phyloP scores from a whole-genome alignment of 805 yeast genomes.

The Wickerhamomyces ciferrii region DNA sequence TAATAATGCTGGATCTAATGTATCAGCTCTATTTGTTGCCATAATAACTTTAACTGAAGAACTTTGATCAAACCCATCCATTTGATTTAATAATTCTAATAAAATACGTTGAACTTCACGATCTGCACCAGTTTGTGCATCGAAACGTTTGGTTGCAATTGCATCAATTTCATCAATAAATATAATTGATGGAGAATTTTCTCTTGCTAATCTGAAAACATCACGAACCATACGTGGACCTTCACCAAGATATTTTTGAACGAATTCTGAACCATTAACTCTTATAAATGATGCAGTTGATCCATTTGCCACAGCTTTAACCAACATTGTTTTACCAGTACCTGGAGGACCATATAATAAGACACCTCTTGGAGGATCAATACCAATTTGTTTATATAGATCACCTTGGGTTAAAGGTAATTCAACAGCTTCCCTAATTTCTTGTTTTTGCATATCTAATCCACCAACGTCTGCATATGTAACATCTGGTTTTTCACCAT shows the following conservation, averaged over 20 bases:
- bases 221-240: constrained; percentile 99
- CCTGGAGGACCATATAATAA: constrained; percentile 99
- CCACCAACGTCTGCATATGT: constrained; percentile 99
- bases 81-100: constrained; percentile 92
- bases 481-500: constrained; percentile 87
- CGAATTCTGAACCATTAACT: constrained; percentile 97
- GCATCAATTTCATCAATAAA: constrained; percentile 99
- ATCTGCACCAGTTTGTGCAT: constrained; percentile 99
- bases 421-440: constrained; percentile 97
- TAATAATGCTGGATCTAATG: constrained; percentile 94
- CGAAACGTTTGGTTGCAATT: constrained; percentile 97
- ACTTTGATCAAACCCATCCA: constrained; percentile 98
- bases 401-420: constrained; percentile 95
- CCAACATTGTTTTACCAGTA: constrained; percentile 98
- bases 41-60: constrained; percentile 95
- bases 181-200: constrained; percentile 93
- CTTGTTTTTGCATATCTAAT: constrained; percentile 98
- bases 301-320: constrained; percentile 96
- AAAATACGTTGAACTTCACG: constrained; percentile 98
- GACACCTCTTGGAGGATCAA: constrained; percentile 98
- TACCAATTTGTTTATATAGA: constrained; percentile 94
- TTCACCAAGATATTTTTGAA: constrained; percentile 96
- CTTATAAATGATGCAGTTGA: constrained; percentile 95
- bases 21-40: constrained; percentile 99
- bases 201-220: constrained; percentile 94